These are phyloP conservation scores for Tardiomyces blankii DNA, from an alignment of 1,139 yeast genomes.

Conservation along the genomic window DNA sequence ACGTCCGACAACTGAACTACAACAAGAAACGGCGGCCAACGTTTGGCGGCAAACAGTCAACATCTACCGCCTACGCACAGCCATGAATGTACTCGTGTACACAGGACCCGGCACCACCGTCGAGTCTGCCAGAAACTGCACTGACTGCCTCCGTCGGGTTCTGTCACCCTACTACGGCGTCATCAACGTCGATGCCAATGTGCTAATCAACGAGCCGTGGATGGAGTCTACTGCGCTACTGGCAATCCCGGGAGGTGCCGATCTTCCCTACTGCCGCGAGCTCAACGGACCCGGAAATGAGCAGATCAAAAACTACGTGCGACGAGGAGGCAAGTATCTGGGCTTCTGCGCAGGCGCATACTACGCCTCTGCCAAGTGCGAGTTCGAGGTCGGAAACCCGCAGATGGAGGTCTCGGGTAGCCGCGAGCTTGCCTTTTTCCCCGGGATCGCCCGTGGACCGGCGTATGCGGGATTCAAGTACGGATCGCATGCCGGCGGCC, in stretches of 20 bases:
- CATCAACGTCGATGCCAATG: conserved; percentile 50
- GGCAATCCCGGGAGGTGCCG: conserved; percentile 96
- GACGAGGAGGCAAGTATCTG: conserved; percentile 66
- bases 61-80: too few relatives aligned
- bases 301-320: conserved; percentile 51
- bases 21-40: too few relatives aligned
- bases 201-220: conserved; percentile 82
- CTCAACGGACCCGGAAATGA: conserved; percentile 62
- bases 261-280: conserved; percentile 64
- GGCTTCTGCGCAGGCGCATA: conserved; percentile 99
- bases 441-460: conserved; percentile 75
- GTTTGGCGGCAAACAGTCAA: too few relatives aligned
- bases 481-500: conserved; percentile 64
- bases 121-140: conserved; percentile 74
- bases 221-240: conserved; percentile 60
- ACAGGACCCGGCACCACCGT: conserved; percentile 80
- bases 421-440: conserved; percentile 69
- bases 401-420: conserved; percentile 72
- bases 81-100: conserved; percentile 73
- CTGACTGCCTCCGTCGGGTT: conserved; percentile 60
- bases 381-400: conserved; percentile 69
- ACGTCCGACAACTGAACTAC: too few relatives aligned
- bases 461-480: conserved; percentile 75
- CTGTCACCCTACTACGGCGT: conserved; percentile 91
- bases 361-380: conserved; percentile 63